Evolutionary conservation across 495 filamentous ascomycete genomes (phyloP), one percentile per base, ranked within the genome.

Genomic region (Xylaria flabelliformis): DNA sequence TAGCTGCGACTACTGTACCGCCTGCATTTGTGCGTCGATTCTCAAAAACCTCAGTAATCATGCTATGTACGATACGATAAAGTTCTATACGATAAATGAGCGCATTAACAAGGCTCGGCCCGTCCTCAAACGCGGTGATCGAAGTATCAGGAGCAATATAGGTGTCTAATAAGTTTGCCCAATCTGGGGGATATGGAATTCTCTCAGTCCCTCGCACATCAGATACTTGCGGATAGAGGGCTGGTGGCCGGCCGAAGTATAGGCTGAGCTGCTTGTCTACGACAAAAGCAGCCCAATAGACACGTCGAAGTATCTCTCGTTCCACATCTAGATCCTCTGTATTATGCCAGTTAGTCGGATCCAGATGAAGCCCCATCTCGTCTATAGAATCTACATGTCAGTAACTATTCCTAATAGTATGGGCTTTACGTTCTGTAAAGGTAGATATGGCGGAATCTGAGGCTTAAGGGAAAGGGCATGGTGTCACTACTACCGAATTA

Each of bases 361-460:
- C 79, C n/a, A 81, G 73, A 73, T 81, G 79, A 1, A 81, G 75
- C 1, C 78, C 78, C 79, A 81, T 81, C 53, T 72, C 79, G 76
- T 81, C 70, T 72, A 34, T 19, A 13, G 10, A 8, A 41, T 10
- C 9, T 34, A 50, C 17, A 26, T 63, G 42, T 68, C 34, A 69
- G 61, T 64, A 46, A 44, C 59, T 32, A 15, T 17, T 34, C 17
- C 9, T 61, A 10, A 67, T n/a, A 67, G 29, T 32, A 53, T 19
- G 36, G 7, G 17, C 4, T 39, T 19, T 1, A 39, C 6, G 34
- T 61, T 34, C 34, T 15, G 26, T 13, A 61, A 9, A 12, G 15
- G 29, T 36, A 32, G 13, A 19, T 19, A 36, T 8, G 19, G 26
- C 17, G 21, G 15, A 32, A 15, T 41, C 41, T 48, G 10, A 26